Evolutionary conservation across 192 early-diverging fungal species (phyloP), one percentile per base, ranked within the genome.

Genomic region (Coemansia sp.): DNA sequence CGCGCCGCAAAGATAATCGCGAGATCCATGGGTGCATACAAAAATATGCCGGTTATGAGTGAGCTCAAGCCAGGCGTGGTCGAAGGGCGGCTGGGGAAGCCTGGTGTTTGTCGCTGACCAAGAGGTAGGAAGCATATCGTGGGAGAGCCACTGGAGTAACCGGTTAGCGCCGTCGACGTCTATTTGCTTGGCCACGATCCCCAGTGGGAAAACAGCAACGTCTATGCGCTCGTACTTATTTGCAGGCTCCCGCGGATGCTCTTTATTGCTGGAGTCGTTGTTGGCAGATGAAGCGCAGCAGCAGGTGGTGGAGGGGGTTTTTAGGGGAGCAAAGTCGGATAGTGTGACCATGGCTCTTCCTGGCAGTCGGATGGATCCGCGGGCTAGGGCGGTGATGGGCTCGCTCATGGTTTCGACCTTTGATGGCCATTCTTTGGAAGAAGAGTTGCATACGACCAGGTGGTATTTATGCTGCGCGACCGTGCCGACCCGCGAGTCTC

Each of bases 1-100:
- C 0, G 20, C 29, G 9, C 79, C 79, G 45, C 79, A 82, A 9
- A 73, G 58, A 29, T 56, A 52, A 55, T 82, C 79, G 20, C 74
- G 66, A 28, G 66, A 34, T 1, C 79, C 79, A 36, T 82, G 79
- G 0, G 74, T 82, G 62, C 79, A 82, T 25, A 82, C 70, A 57
- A 82, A 81, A 18, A 81, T 74, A 45, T 81, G 78, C 7, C 74
- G 67, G 62, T 76, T 72, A 19, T 34, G 48, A 22, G 65, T 61
- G 8, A 73, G 64, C 28, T 82, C 74, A 50, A 81, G 57, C 74
- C 74, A 76, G 6, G 34, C 48, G 55, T 82, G 74, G 16, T 69
- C 74, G 46, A 82, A 82, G 14, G 59, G 32, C 3, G 69, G 68
- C 3, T 27, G 55, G n/a, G 63, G 75, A 13, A 69, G 56, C 3